Evolutionary conservation across 2,329 filamentous ascomycete species (phyloP), one percentile per base, ranked within the genome.

Genomic region (Fusarium stilboides): DNA sequence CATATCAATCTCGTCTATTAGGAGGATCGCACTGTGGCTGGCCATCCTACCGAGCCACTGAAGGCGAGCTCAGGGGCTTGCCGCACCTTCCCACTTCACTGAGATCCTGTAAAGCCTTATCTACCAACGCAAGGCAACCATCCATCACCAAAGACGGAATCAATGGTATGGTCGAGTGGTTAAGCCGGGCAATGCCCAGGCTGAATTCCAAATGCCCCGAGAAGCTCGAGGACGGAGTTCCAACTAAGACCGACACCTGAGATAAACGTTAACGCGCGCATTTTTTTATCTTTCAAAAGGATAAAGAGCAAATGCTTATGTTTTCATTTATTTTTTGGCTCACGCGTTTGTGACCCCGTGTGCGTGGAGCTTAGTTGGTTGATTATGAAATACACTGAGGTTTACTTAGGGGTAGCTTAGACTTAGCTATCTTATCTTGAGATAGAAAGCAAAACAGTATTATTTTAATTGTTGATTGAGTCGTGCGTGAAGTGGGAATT

Each of bases 111-210:
- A 58, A 26, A 22, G 49, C 20, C 7, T 20, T 20, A 34, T 46
- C 17, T 10, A 20, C 12, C 13, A 33, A 43, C 20, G 14, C 5
- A 34, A 34, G 14, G 13, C 5, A 40, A 17, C 13, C 7, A 26
- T 6, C 13, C 26, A 24, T 26, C 17, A 56, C 17, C 5, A 54
- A 39, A 54, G 33, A 19, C 49, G 24, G 40, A 13, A 58, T 19
- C 39, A 54, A 45, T 5, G 33, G 33, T 33, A 19, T 58, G 26
- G 56, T 28, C 28, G 12, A 54, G 47, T 26, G 49, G 33, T 58
- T 39, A 45, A 51, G 13, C 8, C 28, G 28, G 10, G 4, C 28
- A 22, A 15, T 3, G 8, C 13, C 13, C 19, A 14, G 37, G 19
- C 20, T 19, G 10, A 15, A 14, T 5, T 8, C 39, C 17, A 24